Conservation (phyloP, 441 rosid species). For the Erysimum cheiri region DNA sequence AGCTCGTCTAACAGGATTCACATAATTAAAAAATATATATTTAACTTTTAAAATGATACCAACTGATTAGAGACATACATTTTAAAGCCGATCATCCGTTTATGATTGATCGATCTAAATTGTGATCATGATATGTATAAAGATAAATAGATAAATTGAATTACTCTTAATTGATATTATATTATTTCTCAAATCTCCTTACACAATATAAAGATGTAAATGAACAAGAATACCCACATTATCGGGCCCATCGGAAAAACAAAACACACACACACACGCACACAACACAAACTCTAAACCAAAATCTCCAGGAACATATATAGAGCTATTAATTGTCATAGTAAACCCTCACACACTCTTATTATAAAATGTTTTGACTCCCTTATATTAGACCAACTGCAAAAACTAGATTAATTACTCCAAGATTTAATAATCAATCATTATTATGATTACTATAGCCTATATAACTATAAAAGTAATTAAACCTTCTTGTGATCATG, state of each 20-base stretch:
- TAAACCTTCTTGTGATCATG: constrained; percentile 33
- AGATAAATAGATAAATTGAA: constrained; percentile 2
- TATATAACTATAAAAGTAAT: constrained; percentile 24
- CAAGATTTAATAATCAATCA: constrained; percentile 36
- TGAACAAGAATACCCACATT: constrained; percentile 40
- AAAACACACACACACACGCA: too few species aligned
- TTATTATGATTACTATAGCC: constrained; percentile 35
- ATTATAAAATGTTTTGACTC: constrained; percentile 29
- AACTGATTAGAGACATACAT: background rate
- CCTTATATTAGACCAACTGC: constrained; percentile 35
- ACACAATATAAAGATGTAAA: constrained; percentile 35
- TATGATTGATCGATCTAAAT: background rate
- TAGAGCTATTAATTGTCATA: constrained; percentile 28
- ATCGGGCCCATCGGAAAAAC: constrained; percentile 26
- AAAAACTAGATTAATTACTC: constrained; percentile 34
- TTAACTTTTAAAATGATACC: background rate
- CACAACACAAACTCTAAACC: constrained; percentile 35
- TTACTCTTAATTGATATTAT: constrained; percentile 18
- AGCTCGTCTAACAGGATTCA: too few species aligned
- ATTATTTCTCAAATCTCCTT: constrained; percentile 34
- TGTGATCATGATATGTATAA: background rate
- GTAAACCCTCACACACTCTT: constrained; percentile 40
- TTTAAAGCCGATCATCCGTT: background rate
- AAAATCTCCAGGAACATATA: constrained; percentile 42
- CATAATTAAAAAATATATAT: background rate